Evolutionary conservation across 1,139 yeast genomes (phyloP), one percentile per base, ranked within the genome.

Genomic region (Scheffersomyces titani): DNA sequence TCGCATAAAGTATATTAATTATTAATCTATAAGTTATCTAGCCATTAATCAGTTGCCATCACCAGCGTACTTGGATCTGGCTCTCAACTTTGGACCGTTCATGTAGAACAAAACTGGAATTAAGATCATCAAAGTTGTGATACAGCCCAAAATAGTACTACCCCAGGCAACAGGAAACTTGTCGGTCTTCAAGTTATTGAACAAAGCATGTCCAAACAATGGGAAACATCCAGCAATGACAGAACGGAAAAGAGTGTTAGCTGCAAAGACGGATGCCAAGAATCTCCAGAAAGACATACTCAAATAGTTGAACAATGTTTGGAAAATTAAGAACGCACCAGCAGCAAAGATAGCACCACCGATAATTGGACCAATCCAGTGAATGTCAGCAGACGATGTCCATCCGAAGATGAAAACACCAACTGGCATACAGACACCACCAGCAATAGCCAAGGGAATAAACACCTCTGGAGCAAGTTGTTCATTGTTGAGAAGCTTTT

Each of bases 201-300:
- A 87, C 77, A 87, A 74, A 1, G 80, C 76, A 52, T 72, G 68
- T 4, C 87, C 89, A 65, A 87, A 85, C 52, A 87, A 71, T 50
- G 91, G 90, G 76, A 87, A 87, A 3, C 82, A 83, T 45, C 86
- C 86, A 0, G 87, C 90, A 66, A 84, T 74, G 1, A 74, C 72
- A 1, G 87, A 78, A 62, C 89, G 75, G 62, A 78, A 76, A 55
- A 84, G 72, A 16, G 78, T 84, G 63, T 84, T 84, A 24, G 85
- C 81, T 1, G 88, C 88, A 67, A 82, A 84, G 3, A 83, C 87
- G 5, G 89, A 84, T 0, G 89, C 89, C 65, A 82, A 68, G 63
- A 76, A 79, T 53, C 75, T 69, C 54, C 68, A 72, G 65, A 76
- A 80, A 1, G 75, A 71, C 64, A 67, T 67, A 7, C 74, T 70